A percentile compares a stretch with the other conserved stretches of the same genome.
phyloP scores from a whole-genome alignment of 208 protist species.

The Crithidia acanthocephali region DNA sequence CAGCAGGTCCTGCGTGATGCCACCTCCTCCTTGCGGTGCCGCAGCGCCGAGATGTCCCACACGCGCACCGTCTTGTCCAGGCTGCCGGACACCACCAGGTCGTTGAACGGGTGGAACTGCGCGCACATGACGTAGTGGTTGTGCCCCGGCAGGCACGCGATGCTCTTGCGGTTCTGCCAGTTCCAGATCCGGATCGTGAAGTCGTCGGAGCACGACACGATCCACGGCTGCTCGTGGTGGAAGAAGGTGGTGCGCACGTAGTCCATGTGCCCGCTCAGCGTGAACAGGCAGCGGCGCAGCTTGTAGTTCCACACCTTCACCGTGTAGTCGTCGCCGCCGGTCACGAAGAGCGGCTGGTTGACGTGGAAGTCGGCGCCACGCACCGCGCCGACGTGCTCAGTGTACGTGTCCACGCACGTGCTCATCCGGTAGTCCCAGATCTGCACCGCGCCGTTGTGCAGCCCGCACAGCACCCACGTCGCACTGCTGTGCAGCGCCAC shows the following conservation, averaged over 20 bases:
- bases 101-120: conserved; percentile 95
- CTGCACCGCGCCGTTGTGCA: conserved; percentile 99
- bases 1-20: conserved; percentile 94
- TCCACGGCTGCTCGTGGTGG: conserved; percentile 97
- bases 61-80: conserved; percentile 99
- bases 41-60: conserved; percentile 98
- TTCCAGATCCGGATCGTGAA: conserved; percentile 99
- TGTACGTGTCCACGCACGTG: conserved; percentile 96
- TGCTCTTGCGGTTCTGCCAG: conserved; percentile 96
- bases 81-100: conserved; percentile 98
- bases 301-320: conserved; percentile 99
- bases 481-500: conserved; percentile 98
- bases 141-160: conserved; percentile 96
- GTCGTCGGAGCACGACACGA: conserved; percentile 98
- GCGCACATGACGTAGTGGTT: conserved; percentile 99
- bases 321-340: conserved; percentile 99
- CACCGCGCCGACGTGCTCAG: conserved; percentile 96
- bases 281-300: conserved; percentile 97
- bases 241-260: conserved; percentile 99
- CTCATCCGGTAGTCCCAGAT: conserved; percentile 99
- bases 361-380: conserved; percentile 98
- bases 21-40: conserved; percentile 65
- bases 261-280: conserved; percentile 98
- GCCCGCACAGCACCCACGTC: conserved; percentile 98
- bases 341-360: conserved; percentile 98